Base-by-base conservation (phyloP, 139 green algal genomes). In the Nannochloris sp. region DNA sequence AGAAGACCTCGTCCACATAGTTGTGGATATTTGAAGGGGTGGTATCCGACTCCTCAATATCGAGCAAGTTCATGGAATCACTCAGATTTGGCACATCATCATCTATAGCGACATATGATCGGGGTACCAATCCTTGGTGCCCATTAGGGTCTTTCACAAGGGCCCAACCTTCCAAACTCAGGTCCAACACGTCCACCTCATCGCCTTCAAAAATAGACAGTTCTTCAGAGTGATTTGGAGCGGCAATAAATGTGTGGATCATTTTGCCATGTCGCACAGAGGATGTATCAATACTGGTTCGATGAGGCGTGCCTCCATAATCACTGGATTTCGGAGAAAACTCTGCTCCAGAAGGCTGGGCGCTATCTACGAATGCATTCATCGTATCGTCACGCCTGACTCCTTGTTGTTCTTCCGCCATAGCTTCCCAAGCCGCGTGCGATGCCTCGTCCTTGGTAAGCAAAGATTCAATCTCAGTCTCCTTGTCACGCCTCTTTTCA, bases 191-290 rank as follows among this genome's bases (percentile, higher is more conserved):
- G 25, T 73, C 70, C 18, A 77, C 70, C 48, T 49, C 43, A 56
- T 77, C 70, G 0, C 70, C 70, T 46, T 77, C 70, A 37, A 77
- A 77, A 58, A 77, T 62, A 14, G 64, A 73, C 31, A 77, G 50
- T 63, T 77, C 70, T 44, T 77, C 70, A 2, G 70, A 57, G 31
- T 77, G 56, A 31, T 53, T 64, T 57, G 69, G 66, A 44, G 72
- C 70, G 4, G 64, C 70, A 31, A 77, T 60, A 48, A 77, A 77
- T 8, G 60, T 77, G 49, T 77, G 70, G 44, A 63, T 46, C 59
- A 77, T 62, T 4, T 58, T 68, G 57, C 58, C 70, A n/a, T 48
- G 57, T 16, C 60, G 34, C 12, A 66, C 15, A 15, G 19, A 65
- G 36, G 5, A 14, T 15, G 53, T 40, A 21, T 53, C 46, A 19